Percentiles rank a stretch among this genome's conserved stretches.
Conservation (phyloP, 371 early-diverging fungal species). For the Mucor saturninus region DNA sequence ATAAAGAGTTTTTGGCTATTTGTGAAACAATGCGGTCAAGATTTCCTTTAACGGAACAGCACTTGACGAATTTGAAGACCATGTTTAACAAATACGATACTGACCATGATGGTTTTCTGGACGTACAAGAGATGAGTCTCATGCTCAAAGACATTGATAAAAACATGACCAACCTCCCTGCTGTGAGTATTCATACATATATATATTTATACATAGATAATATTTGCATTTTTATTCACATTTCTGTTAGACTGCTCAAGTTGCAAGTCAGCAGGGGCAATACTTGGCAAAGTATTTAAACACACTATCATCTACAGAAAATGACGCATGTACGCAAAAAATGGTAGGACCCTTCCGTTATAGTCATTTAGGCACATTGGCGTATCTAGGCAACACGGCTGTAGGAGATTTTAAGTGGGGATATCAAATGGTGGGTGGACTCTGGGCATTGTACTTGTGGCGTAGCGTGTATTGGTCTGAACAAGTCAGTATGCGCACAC, state of each 20-base stretch:
- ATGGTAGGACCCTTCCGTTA: slow-evolving; percentile 66
- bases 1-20: slow-evolving; percentile 20
- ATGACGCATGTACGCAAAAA: slow-evolving; percentile 15
- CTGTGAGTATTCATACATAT: slow-evolving; percentile 46
- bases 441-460: slow-evolving; percentile 71
- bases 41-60: slow-evolving; percentile 62
- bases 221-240: background rate
- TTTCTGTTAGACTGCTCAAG: slow-evolving; percentile 77
- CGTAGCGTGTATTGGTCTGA: slow-evolving; percentile 70
- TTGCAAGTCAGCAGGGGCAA: slow-evolving; percentile 85
- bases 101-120: slow-evolving; percentile 63
- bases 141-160: slow-evolving; percentile 68
- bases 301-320: slow-evolving; percentile 10
- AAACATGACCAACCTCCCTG: slow-evolving; percentile 76
- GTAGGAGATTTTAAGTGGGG: slow-evolving; percentile 69
- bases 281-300: slow-evolving; percentile 69
- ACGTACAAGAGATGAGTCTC: slow-evolving; percentile 62
- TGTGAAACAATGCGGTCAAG: slow-evolving; percentile 36
- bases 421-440: slow-evolving; percentile 59
- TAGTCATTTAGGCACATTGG: slow-evolving; percentile 76
- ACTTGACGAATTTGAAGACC: slow-evolving; percentile 51
- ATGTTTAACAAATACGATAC: slow-evolving; percentile 66
- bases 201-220: background rate
- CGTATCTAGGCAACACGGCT: slow-evolving; percentile 83
- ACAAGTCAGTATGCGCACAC: slow-evolving; percentile 55